phyloP scores from a whole-genome alignment of 2,329 filamentous ascomycete species.

The Orbilia ellipsospora region DNA sequence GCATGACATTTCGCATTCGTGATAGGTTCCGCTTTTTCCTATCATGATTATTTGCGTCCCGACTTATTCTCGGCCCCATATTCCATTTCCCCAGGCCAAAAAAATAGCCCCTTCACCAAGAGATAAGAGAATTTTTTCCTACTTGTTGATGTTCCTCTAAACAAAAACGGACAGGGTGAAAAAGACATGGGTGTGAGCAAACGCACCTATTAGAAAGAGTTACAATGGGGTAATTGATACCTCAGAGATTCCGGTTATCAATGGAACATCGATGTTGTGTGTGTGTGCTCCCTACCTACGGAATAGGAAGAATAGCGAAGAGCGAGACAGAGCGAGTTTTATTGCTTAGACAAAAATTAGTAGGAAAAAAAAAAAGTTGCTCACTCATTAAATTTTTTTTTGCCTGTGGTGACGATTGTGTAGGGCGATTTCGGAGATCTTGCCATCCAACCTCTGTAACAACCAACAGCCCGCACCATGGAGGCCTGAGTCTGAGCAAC shows the following conservation, averaged over 20 bases:
- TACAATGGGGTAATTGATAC: conserved; percentile 55
- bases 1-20: conserved; percentile 10
- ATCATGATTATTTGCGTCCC: conserved; percentile 22
- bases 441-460: conserved; percentile 18
- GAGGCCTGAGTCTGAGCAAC: not conserved
- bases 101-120: not conserved
- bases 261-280: conserved; percentile 23
- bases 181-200: conserved; percentile 28
- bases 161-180: conserved; percentile 20
- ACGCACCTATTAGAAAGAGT: conserved; percentile 20
- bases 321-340: conserved; percentile 25
- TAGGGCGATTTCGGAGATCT: conserved; percentile 51
- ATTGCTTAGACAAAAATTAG: conserved; percentile 10
- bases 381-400: conserved; percentile 10
- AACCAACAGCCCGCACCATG: not conserved
- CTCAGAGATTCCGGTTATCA: conserved; percentile 45
- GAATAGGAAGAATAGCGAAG: conserved; percentile 32
- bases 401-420: conserved; percentile 6
- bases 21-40: conserved; percentile 39
- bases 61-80: conserved; percentile 44
- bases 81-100: not conserved
- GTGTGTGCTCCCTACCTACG: conserved; percentile 8
- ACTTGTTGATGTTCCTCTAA: not conserved
- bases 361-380: conserved; percentile 18
- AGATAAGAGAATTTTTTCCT: conserved; percentile 14